These are phyloP conservation scores for Puccinia polysora DNA, from an alignment of 1,284 basidiomycete genomes.

Conservation along the genomic window DNA sequence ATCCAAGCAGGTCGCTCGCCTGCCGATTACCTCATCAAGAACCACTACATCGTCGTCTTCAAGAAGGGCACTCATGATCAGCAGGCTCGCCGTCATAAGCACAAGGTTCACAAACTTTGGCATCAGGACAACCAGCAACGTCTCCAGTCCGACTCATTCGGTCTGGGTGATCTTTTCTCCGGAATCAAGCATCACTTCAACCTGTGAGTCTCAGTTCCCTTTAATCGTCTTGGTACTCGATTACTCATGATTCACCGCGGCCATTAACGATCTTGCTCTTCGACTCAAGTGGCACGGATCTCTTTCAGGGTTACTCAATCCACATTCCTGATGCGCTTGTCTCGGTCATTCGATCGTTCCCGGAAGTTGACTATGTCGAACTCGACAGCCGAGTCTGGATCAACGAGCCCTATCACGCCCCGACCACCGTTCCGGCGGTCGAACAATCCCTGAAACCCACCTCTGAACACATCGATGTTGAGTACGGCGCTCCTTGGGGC, in stretches of 20 bases:
- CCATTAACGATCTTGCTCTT: neutral
- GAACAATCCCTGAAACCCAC: slow-evolving; percentile 5
- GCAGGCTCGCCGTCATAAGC: slow-evolving; percentile 24
- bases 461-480: slow-evolving; percentile 25
- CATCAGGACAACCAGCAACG: slow-evolving; percentile 9
- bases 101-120: slow-evolving; percentile 31
- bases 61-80: slow-evolving; percentile 33
- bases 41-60: slow-evolving; percentile 42
- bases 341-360: slow-evolving; percentile 73
- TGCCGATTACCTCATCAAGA: slow-evolving; percentile 37
- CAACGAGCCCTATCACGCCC: slow-evolving; percentile 56
- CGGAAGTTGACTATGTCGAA: slow-evolving; percentile 91
- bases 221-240: neutral
- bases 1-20: slow-evolving; percentile 33
- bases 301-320: slow-evolving; percentile 75
- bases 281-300: slow-evolving; percentile 38
- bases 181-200: slow-evolving; percentile 43
- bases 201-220: slow-evolving; percentile 14
- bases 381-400: slow-evolving; percentile 81
- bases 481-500: slow-evolving; percentile 60
- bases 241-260: neutral
- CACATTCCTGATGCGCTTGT: slow-evolving; percentile 71
- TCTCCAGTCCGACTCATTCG: slow-evolving; percentile 25
- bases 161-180: slow-evolving; percentile 14
- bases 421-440: slow-evolving; percentile 15